These are phyloP conservation scores for Obba rivulosa DNA, from an alignment of 768 basidiomycete species.

Conservation along the genomic window DNA sequence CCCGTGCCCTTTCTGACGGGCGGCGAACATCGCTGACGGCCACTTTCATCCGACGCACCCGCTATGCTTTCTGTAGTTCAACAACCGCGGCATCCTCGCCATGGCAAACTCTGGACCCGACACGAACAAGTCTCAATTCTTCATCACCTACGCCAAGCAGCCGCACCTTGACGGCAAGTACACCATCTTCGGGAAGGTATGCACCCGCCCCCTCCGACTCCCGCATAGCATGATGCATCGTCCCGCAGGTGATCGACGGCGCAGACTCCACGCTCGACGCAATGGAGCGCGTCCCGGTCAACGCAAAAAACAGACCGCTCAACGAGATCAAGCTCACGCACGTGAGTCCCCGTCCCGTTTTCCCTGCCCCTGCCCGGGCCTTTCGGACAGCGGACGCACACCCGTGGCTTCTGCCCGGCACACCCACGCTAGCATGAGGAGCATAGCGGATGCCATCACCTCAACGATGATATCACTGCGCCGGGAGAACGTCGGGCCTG, in stretches of 20 bases:
- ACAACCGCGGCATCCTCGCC: slow-evolving; percentile 88
- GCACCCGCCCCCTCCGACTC: background rate
- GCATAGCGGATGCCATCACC: background rate
- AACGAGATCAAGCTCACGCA: slow-evolving; percentile 77
- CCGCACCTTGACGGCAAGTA: slow-evolving; percentile 91
- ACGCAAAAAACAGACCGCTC: slow-evolving; percentile 82
- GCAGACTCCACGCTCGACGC: slow-evolving; percentile 88
- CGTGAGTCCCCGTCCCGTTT: slow-evolving; percentile 41
- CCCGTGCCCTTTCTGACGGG: background rate
- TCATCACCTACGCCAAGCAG: slow-evolving; percentile 89
- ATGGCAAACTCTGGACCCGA: slow-evolving; percentile 98
- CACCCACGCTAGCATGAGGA: background rate
- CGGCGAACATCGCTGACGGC: no score
- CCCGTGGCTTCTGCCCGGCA: slow-evolving; percentile 3
- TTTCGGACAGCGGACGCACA: background rate
- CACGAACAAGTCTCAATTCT: slow-evolving; percentile 90
- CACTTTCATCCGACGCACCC: no score
- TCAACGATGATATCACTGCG: background rate
- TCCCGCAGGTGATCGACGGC: slow-evolving; percentile 80
- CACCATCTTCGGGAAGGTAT: slow-evolving; percentile 81
- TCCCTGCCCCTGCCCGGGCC: no score
- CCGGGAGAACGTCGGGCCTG: no score
- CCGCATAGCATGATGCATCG: background rate
- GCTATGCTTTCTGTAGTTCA: no score
- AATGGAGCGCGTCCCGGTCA: slow-evolving; percentile 93